A percentile compares a stretch with the other conserved stretches of the same genome.
Evolutionary conservation across 331 rosid genomes (phyloP).

Genomic region (Pyrus hybrid): DNA sequence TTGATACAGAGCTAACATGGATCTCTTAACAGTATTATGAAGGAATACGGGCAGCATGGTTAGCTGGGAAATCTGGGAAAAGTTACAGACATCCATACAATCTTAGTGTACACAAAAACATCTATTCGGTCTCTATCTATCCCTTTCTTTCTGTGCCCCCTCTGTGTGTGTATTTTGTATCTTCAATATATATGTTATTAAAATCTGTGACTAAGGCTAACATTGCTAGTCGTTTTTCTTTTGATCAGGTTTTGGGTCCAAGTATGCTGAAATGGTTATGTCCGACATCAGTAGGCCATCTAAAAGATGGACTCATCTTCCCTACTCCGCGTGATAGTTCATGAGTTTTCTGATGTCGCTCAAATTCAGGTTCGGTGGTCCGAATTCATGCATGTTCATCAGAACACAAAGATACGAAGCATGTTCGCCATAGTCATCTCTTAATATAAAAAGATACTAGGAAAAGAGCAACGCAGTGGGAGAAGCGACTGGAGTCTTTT

Average conservation of each 20-base stretch:
- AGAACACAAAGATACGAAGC: neutral
- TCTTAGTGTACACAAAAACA: slow-evolving; percentile 53
- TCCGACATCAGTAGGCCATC: slow-evolving; percentile 58
- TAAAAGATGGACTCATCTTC: slow-evolving; percentile 63
- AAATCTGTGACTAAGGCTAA: slow-evolving; percentile 3
- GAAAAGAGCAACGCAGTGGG: neutral
- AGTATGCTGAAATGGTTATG: slow-evolving; percentile 68
- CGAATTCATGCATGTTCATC: neutral
- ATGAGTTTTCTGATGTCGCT: slow-evolving; percentile 11
- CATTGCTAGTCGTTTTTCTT: slow-evolving; percentile 5
- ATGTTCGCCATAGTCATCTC: neutral
- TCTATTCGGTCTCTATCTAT: slow-evolving; percentile 46
- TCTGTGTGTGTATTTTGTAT: slow-evolving; percentile 6
- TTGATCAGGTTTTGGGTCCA: slow-evolving; percentile 63
- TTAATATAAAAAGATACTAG: neutral
- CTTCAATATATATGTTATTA: neutral
- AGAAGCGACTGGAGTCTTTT: too few species aligned
- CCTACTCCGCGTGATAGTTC: slow-evolving; percentile 42
- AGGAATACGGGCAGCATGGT: slow-evolving; percentile 68
- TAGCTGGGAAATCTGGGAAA: slow-evolving; percentile 79
- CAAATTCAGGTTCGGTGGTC: neutral
- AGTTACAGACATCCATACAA: slow-evolving; percentile 61
- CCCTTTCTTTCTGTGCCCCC: neutral
- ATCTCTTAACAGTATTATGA: slow-evolving; percentile 49
- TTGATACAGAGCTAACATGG: slow-evolving; percentile 1